These are phyloP conservation scores for Xylogone sp. DNA, from an alignment of 2,329 filamentous ascomycete genomes.

Conservation along the genomic window DNA sequence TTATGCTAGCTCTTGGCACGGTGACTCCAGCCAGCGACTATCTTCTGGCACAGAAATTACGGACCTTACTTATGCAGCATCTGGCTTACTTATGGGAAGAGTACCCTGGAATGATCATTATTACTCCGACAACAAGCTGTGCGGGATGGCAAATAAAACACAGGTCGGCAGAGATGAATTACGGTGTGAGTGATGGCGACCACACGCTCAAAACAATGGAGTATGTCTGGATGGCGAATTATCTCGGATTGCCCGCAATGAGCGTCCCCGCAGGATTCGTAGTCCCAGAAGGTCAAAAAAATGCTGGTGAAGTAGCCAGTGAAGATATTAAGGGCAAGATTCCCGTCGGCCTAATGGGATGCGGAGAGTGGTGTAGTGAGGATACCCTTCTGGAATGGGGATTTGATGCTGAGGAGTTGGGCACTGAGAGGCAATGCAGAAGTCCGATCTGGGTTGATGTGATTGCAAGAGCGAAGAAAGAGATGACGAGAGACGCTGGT, in stretches of 20 bases:
- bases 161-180: constrained; percentile 29
- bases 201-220: constrained; percentile 43
- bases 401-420: constrained; percentile 40
- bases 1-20: constrained; percentile 61
- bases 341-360: constrained; percentile 52
- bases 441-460: not conserved
- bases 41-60: constrained; percentile 65
- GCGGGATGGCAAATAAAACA: constrained; percentile 40
- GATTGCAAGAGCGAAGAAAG: not conserved
- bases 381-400: constrained; percentile 45
- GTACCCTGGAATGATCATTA: constrained; percentile 66
- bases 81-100: constrained; percentile 61
- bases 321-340: constrained; percentile 31
- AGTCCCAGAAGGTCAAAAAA: constrained; percentile 30
- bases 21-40: constrained; percentile 64
- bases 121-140: constrained; percentile 62
- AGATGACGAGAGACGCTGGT: not conserved
- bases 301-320: constrained; percentile 28
- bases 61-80: constrained; percentile 67
- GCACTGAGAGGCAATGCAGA: constrained; percentile 28
- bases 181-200: constrained; percentile 44
- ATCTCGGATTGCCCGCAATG: constrained; percentile 44
- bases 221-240: constrained; percentile 49
- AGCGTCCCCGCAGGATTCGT: constrained; percentile 43
- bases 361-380: constrained; percentile 51